Conservation (phyloP, 2,329 filamentous ascomycete genomes). For the Fusarium incarnatum region DNA sequence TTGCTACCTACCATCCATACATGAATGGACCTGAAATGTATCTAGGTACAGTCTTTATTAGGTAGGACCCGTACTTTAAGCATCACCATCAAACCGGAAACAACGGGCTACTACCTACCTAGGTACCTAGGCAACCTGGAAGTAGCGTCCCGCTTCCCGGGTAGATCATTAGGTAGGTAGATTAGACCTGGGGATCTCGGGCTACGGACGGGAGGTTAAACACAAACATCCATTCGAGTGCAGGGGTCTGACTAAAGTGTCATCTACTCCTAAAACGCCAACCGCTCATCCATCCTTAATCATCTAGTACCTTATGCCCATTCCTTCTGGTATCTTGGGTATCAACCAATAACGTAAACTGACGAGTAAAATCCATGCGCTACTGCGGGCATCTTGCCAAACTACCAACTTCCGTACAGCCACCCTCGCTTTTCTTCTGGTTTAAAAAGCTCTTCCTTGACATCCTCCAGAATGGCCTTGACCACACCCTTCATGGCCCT, state of each 20-base stretch:
- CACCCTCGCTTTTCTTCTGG: constrained; percentile 27
- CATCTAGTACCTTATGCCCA: background rate
- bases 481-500: constrained; percentile 47
- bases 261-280: constrained; percentile 25
- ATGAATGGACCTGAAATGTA: background rate
- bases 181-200: constrained; percentile 7
- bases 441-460: constrained; percentile 45
- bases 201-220: background rate
- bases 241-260: background rate
- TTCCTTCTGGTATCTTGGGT: constrained; percentile 10
- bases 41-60: background rate
- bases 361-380: background rate
- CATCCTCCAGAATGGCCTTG: constrained; percentile 27
- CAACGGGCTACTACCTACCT: background rate
- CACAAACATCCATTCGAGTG: background rate
- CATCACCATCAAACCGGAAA: background rate
- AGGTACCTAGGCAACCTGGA: too few species aligned
- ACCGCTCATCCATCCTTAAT: constrained; percentile 4
- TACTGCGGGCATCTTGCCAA: background rate
- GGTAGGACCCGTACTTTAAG: background rate
- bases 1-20: too few species aligned
- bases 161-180: background rate
- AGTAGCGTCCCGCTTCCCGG: too few species aligned
- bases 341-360: constrained; percentile 14
- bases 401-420: constrained; percentile 33